A percentile compares a stretch with the other conserved stretches of the same genome.
These are phyloP conservation scores for Drosera spatulata DNA, from an alignment of 179 eudicot species.

Conservation along the genomic window DNA sequence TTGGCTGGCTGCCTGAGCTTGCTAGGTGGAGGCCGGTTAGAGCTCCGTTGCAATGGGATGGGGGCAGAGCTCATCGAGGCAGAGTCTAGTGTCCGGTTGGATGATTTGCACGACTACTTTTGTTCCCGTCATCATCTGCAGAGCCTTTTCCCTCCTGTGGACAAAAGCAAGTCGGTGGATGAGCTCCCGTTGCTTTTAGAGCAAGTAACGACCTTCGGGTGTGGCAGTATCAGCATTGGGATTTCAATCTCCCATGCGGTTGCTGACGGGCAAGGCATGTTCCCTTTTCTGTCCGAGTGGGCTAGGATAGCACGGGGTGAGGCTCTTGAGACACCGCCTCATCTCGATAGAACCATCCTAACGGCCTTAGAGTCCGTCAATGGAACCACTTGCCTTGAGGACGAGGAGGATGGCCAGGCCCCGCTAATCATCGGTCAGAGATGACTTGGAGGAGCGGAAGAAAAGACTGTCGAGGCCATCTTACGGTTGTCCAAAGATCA, in stretches of 20 bases:
- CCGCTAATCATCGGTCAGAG: no score
- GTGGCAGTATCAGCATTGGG: constrained; percentile 37
- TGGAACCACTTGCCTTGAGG: no score
- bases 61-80: constrained; percentile 16
- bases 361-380: no score
- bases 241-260: constrained; percentile 17
- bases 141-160: constrained; percentile 4
- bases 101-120: constrained; percentile 11
- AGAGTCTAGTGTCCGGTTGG: constrained; percentile 2
- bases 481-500: no score
- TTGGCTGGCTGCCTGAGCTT: not conserved
- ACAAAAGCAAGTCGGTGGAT: constrained; percentile 10
- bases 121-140: not conserved
- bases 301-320: constrained; percentile 26
- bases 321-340: constrained; percentile 6
- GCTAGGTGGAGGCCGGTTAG: constrained; percentile 7
- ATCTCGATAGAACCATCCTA: constrained; percentile 7
- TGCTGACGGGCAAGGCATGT: constrained; percentile 19
- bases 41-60: constrained; percentile 15
- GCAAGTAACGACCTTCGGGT: constrained; percentile 13
- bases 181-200: constrained; percentile 6
- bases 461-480: no score
- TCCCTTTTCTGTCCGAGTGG: constrained; percentile 28
- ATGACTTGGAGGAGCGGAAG: no score
- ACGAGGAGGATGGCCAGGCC: no score